These are phyloP conservation scores for Venturia nashicola DNA, from an alignment of 2,329 filamentous ascomycete genomes.

Conservation along the genomic window DNA sequence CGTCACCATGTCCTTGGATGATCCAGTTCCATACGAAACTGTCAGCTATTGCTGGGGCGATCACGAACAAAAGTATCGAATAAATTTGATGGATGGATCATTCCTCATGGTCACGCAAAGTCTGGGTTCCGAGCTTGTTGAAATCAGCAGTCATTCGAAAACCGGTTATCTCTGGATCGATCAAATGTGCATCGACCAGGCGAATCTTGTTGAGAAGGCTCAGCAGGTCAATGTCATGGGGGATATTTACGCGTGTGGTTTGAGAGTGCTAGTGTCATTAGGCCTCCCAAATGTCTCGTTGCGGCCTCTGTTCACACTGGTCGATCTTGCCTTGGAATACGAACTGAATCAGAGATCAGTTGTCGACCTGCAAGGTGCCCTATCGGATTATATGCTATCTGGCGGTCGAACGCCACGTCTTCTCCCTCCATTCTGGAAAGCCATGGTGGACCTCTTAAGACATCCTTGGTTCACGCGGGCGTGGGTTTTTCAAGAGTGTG, in stretches of 20 bases:
- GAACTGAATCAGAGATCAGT: constrained; percentile 4
- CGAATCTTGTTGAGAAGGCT: constrained; percentile 9
- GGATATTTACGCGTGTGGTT: constrained; percentile 8
- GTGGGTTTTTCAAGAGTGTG: constrained; percentile 23
- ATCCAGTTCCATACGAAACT: constrained; percentile 9
- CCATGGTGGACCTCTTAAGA: constrained; percentile 3
- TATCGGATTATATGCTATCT: constrained; percentile 1
- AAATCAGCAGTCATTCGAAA: constrained; percentile 5
- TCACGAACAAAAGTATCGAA: background rate
- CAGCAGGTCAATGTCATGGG: constrained; percentile 11
- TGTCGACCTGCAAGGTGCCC: constrained; percentile 4
- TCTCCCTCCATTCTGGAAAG: constrained; percentile 5
- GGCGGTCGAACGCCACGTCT: background rate
- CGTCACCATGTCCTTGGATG: constrained; percentile 7
- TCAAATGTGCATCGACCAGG: constrained; percentile 12
- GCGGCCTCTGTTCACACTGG: constrained; percentile 3
- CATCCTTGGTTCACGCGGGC: constrained; percentile 15
- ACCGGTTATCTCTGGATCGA: constrained; percentile 12
- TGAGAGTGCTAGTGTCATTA: background rate
- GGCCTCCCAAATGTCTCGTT: background rate
- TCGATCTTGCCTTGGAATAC: constrained; percentile 5
- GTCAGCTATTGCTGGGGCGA: constrained; percentile 7
- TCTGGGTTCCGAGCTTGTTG: background rate
- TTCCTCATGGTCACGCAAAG: constrained; percentile 5
- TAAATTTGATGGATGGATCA: constrained; percentile 9